Base-by-base conservation (phyloP, 2,329 filamentous ascomycete genomes). In the Cordyceps cicadae region DNA sequence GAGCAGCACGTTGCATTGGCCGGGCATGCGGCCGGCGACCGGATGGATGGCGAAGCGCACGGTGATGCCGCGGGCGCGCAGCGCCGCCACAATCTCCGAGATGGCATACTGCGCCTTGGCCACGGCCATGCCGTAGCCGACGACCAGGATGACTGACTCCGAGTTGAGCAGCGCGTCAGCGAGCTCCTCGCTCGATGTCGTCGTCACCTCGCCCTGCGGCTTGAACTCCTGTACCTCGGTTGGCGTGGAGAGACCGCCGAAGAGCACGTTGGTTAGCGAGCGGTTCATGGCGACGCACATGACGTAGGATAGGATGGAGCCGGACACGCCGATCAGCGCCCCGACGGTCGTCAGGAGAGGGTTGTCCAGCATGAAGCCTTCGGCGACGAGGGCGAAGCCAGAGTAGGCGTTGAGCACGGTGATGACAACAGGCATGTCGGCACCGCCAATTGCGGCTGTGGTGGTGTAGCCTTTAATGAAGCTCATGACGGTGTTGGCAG, bases 91-190 rank as follows among this genome's bases (percentile, higher is more conserved):
- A 64, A 96, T 93, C 68, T 92, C 89, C 4, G 88, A 88, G 57
- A 96, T 90, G 24, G 90, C 90, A 70, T 96, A 96, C 73, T 96
- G 92, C 3, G 92, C 91, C 74, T 96, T 96, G 9, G 92, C 91
- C 1, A 96, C 91, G 0, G 92, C 92, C 92, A 96, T 96, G 57
- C 92, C 92, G 67, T 96, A 96, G 1, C 92, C 92, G 5, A 96
- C 91, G 1, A 93, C 87, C 59, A 96, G 92, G 67, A 96, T 94
- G 60, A 96, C 90, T 52, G 82, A 92, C 68, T 96, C 90, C 0
- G 90, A 87, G 63, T 87, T 88, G 17, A 85, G 76, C 3, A 96
- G 79, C 0, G 85, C 81, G 32, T 95, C 90, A 1, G 89, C 88
- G 0, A 89, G 87, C 52, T 96, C 91, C 19, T 95, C 91, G 1